These are phyloP conservation scores for Knoxia roxburghii DNA, from an alignment of 257 asterid genomes.

Conservation along the genomic window DNA sequence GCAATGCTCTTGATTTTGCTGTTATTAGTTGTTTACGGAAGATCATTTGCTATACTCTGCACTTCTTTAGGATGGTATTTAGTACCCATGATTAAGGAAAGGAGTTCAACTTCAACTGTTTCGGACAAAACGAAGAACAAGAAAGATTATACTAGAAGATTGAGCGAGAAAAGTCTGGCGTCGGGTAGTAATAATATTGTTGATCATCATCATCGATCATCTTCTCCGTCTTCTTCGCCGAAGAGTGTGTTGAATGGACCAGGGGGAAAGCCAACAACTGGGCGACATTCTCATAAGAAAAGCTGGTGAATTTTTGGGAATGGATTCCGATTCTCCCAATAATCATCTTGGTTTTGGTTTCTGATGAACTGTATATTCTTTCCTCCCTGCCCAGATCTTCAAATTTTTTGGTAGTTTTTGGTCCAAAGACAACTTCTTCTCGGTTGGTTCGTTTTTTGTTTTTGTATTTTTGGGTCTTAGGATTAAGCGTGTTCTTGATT, in stretches of 20 bases:
- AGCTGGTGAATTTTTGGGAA: slow-evolving; percentile 24
- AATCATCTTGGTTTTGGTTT: neutral
- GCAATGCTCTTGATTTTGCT: slow-evolving; percentile 35
- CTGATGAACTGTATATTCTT: slow-evolving; percentile 3
- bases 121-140: slow-evolving; percentile 11
- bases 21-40: slow-evolving; percentile 38
- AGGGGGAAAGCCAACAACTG: slow-evolving; percentile 8
- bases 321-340: neutral
- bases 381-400: too few relatives aligned
- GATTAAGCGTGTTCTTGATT: neutral
- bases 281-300: slow-evolving; percentile 20
- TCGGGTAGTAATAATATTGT: too few relatives aligned
- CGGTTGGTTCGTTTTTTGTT: neutral
- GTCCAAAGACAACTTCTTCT: neutral
- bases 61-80: slow-evolving; percentile 51
- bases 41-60: slow-evolving; percentile 48
- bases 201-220: too few relatives aligned
- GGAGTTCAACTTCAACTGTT: neutral
- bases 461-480: too few relatives aligned
- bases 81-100: slow-evolving; percentile 26
- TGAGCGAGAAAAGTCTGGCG: slow-evolving; percentile 36
- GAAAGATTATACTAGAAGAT: slow-evolving; percentile 25
- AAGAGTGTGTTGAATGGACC: slow-evolving; percentile 25
- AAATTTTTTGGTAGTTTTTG: neutral
- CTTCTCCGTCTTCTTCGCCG: slow-evolving; percentile 26